A percentile compares a stretch with the other conserved stretches of the same genome.
phyloP scores from a whole-genome alignment of 2,329 filamentous ascomycete species.

The Boeremia lycopersici region DNA sequence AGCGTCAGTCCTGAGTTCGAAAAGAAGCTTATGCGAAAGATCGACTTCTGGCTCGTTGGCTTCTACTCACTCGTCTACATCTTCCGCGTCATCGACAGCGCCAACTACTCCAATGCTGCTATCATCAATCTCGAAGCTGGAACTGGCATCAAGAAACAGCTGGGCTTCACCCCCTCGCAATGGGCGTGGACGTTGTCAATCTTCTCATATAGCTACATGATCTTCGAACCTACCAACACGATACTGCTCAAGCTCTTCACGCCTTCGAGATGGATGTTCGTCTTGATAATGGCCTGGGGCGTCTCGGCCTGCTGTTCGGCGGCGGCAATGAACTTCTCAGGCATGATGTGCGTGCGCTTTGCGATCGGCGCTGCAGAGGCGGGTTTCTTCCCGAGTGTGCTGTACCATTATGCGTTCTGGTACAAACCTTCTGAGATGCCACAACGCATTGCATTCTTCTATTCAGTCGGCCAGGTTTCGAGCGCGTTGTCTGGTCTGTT shows the following conservation, averaged over 20 bases:
- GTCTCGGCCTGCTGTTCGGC: conserved; percentile 32
- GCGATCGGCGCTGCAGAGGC: conserved; percentile 28
- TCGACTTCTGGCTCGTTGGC: conserved; percentile 36
- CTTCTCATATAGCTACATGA: conserved; percentile 42
- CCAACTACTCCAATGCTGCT: conserved; percentile 39
- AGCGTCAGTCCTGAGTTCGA: conserved; percentile 8
- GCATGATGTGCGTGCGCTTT: conserved; percentile 30
- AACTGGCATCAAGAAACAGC: conserved; percentile 40
- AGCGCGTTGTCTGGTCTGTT: conserved; percentile 41
- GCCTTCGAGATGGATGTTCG: conserved; percentile 27
- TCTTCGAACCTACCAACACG: conserved; percentile 34
- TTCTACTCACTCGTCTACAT: conserved; percentile 42
- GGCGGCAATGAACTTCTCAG: conserved; percentile 24
- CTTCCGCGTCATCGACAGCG: conserved; percentile 40
- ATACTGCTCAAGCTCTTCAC: conserved; percentile 27
- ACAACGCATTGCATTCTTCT: conserved; percentile 46
- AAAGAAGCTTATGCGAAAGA: conserved; percentile 29
- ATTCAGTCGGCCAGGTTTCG: conserved; percentile 52
- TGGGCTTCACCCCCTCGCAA: conserved; percentile 34
- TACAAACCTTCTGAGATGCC: conserved; percentile 44
- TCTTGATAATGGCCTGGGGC: conserved; percentile 28
- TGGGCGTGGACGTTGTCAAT: conserved; percentile 43
- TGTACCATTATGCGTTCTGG: conserved; percentile 61
- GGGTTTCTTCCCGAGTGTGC: conserved; percentile 21
- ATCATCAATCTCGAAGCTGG: conserved; percentile 45